Evolutionary conservation across 768 basidiomycete genomes (phyloP).

Genomic region (Agrocybe praecox): DNA sequence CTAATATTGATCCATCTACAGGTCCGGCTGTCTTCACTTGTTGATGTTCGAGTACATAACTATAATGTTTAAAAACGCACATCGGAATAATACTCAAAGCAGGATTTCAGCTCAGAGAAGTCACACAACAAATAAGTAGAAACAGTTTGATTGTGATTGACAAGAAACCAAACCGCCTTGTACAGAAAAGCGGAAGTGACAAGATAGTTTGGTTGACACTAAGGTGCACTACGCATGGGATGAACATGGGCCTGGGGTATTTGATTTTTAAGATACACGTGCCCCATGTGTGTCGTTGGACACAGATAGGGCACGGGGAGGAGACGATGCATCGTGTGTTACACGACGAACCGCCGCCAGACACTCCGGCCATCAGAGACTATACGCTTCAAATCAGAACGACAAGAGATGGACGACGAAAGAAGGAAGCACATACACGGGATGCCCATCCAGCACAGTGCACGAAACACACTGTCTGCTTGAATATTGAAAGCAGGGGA

Average conservation of each 20-base stretch:
- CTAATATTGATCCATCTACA: conserved; percentile 4
- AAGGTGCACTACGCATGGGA: conserved; percentile 2
- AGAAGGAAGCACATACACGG: too few species aligned
- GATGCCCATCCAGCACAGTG: too few species aligned
- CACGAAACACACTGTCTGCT: too few species aligned
- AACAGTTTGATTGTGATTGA: conserved; percentile 9
- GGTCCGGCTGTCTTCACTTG: conserved; percentile 34
- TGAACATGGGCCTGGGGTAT: conserved; percentile 19
- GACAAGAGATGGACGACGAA: too few species aligned
- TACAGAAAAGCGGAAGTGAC: conserved; percentile 1
- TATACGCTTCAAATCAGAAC: too few species aligned
- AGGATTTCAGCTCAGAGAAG: neutral
- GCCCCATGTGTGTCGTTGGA: neutral
- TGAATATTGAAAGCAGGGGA: neutral
- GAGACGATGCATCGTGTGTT: too few species aligned
- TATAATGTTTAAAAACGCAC: too few species aligned
- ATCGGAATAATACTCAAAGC: too few species aligned
- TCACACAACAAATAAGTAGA: neutral
- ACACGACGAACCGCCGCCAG: too few species aligned
- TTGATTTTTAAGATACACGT: conserved; percentile 14
- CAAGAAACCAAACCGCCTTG: conserved; percentile 4
- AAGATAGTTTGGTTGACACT: neutral
- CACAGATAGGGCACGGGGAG: too few species aligned
- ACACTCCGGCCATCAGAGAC: too few species aligned
- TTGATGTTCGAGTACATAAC: conserved; percentile 13